A percentile compares a stretch with the other conserved stretches of the same genome.
Conservation (phyloP, 148 eudicot genomes). For the Heliosperma pusillum region DNA sequence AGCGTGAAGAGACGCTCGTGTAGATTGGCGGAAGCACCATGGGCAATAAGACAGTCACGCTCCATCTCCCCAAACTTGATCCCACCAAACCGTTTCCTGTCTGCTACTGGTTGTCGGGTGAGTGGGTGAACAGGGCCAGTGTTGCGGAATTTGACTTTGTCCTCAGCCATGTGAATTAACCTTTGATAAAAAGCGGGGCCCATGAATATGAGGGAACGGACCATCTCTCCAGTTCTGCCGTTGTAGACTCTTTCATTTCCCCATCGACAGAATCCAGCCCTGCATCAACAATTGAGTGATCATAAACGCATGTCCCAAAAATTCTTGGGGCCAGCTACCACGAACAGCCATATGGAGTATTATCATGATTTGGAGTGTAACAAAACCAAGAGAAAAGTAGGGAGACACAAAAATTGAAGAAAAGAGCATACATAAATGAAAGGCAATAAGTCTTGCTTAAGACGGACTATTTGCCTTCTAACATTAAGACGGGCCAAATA, state of each 20-base stretch:
- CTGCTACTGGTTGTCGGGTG: constrained; percentile 92
- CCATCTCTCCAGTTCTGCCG: constrained; percentile 81
- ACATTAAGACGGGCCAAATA: too few species aligned
- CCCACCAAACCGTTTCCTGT: constrained; percentile 93
- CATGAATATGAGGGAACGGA: constrained; percentile 69
- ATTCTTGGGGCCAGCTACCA: background rate
- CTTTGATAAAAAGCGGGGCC: constrained; percentile 92
- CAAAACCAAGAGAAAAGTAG: too few species aligned
- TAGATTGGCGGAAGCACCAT: constrained; percentile 85
- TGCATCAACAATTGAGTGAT: constrained; percentile 25
- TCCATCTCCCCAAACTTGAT: constrained; percentile 97
- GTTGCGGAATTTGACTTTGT: constrained; percentile 93
- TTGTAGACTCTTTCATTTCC: constrained; percentile 81
- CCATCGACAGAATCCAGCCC: constrained; percentile 93
- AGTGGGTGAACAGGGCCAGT: constrained; percentile 94
- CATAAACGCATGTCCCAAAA: too few species aligned
- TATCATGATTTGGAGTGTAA: too few species aligned
- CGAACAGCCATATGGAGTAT: too few species aligned
- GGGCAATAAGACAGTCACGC: constrained; percentile 89
- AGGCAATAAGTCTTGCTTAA: too few species aligned
- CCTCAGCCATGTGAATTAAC: constrained; percentile 85
- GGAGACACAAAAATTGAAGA: too few species aligned
- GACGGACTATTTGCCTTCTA: too few species aligned
- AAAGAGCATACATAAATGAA: too few species aligned
- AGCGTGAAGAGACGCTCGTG: constrained; percentile 96